Evolutionary conservation across 371 early-diverging fungal genomes (phyloP).

Genomic region (Mucor lusitanicus): DNA sequence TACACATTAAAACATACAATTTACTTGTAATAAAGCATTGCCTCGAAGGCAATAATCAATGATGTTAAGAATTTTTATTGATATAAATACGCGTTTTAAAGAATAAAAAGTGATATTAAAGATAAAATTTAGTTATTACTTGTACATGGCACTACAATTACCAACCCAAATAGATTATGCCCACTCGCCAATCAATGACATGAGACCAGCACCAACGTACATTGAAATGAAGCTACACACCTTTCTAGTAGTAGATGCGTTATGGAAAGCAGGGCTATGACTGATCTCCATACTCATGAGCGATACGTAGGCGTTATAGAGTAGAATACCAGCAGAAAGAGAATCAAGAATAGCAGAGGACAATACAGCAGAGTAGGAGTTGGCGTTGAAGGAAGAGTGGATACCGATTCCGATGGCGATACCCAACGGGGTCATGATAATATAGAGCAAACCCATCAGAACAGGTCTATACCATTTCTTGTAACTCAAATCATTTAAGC

Average conservation of each 20-base stretch:
- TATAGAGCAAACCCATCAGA: slow-evolving; percentile 50
- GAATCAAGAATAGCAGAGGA: slow-evolving; percentile 55
- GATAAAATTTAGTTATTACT: background rate
- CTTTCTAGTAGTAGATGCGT: slow-evolving; percentile 18
- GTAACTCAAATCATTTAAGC: slow-evolving; percentile 48
- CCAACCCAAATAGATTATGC: slow-evolving; percentile 38
- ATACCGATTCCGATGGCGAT: slow-evolving; percentile 63
- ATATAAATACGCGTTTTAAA: background rate
- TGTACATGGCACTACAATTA: background rate
- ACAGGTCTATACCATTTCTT: slow-evolving; percentile 28
- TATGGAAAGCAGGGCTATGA: slow-evolving; percentile 26
- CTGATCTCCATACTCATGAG: slow-evolving; percentile 45
- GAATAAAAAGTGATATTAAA: background rate
- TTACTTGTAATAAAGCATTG: too few species aligned
- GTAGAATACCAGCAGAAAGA: slow-evolving; percentile 54
- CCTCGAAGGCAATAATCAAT: background rate
- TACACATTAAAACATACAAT: background rate
- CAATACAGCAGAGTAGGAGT: slow-evolving; percentile 40
- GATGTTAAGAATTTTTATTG: background rate
- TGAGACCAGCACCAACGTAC: slow-evolving; percentile 64
- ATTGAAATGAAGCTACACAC: slow-evolving; percentile 25
- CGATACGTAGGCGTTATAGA: slow-evolving; percentile 53
- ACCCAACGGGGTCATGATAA: slow-evolving; percentile 64
- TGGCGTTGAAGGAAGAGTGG: slow-evolving; percentile 44
- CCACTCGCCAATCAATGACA: slow-evolving; percentile 76